phyloP scores from a whole-genome alignment of 306 rosid genomes.

The Cercis canadensis region DNA sequence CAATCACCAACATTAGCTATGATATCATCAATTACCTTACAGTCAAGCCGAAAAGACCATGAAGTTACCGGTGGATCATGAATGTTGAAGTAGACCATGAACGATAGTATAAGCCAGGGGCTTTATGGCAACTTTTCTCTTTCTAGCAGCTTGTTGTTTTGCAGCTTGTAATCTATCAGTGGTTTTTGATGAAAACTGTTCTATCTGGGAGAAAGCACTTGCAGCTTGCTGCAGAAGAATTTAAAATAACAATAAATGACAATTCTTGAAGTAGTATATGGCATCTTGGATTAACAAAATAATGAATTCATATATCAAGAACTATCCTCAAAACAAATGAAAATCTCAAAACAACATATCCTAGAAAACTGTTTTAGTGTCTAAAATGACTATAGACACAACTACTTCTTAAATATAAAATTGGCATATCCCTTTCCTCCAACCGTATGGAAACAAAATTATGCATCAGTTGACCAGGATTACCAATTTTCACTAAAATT shows the following conservation, averaged over 20 bases:
- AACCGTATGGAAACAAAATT: too few relatives aligned
- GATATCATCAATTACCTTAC: too few relatives aligned
- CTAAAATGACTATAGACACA: background rate
- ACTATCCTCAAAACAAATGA: background rate
- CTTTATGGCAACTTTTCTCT: constrained; percentile 51
- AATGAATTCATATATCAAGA: background rate
- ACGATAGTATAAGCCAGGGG: constrained; percentile 57
- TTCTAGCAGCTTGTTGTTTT: constrained; percentile 44
- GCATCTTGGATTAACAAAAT: constrained; percentile 5
- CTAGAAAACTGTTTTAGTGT: background rate
- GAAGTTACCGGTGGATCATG: too few relatives aligned
- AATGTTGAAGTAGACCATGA: constrained; percentile 62
- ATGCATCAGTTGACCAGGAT: background rate
- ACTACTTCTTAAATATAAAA: background rate
- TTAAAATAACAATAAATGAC: background rate
- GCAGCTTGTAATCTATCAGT: constrained; percentile 44
- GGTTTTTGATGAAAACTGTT: constrained; percentile 54
- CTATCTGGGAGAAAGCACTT: constrained; percentile 63
- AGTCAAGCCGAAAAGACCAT: too few relatives aligned
- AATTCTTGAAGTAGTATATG: background rate
- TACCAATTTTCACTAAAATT: background rate
- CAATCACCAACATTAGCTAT: background rate
- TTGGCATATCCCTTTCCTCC: too few relatives aligned
- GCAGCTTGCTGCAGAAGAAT: constrained; percentile 67
- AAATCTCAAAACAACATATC: background rate